Base-by-base conservation (phyloP, 2,329 filamentous ascomycete species). In the Colletotrichum tropicale region DNA sequence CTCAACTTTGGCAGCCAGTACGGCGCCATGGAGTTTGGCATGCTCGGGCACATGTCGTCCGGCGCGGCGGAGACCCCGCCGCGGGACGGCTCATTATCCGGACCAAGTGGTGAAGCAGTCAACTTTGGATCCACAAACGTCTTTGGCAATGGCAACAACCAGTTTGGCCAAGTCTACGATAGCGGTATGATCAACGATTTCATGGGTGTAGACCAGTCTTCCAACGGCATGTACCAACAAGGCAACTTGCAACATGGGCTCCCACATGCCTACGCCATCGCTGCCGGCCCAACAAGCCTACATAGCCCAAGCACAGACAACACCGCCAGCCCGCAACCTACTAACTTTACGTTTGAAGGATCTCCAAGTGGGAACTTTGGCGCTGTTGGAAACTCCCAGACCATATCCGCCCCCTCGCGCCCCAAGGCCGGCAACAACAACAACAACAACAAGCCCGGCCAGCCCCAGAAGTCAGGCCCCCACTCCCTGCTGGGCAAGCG, bases 1-100 rank as follows among this genome's bases (percentile, higher is more conserved):
- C 91, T 98, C 83, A 97, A 97, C 83, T 99, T 98, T 84, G 96
- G 96, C 71, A 98, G 97, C 82, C 95, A 98, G 78, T 99, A 98
- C 82, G 96, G 96, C 76, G 96, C 96, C 21, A 90, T 98, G 84
- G 97, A 98, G 84, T 98, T 98, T 83, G 94, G 96, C 70, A 98
- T 98, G 91, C 91, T 99, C 0, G 96, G 95, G 32, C 96, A 98
- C 83, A 98, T 99, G 94, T 95, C 95, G 75, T 95, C 94, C n/a
- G 94, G 94, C 16, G 94, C 95, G 16, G 94, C 93, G n/a, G 95
- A 97, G 79, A 94, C 93, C 18, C 92, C 94, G 8, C 91, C 94
- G 7, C 92, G 92, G 70, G 95, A 97, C 75, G 83, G 84, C 8
- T 85, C 88, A 7, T 81, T 89, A 73, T 84, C 87, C 26, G 86